Base-by-base conservation (phyloP, 306 rosid genomes). In the Lagenaria siceraria region DNA sequence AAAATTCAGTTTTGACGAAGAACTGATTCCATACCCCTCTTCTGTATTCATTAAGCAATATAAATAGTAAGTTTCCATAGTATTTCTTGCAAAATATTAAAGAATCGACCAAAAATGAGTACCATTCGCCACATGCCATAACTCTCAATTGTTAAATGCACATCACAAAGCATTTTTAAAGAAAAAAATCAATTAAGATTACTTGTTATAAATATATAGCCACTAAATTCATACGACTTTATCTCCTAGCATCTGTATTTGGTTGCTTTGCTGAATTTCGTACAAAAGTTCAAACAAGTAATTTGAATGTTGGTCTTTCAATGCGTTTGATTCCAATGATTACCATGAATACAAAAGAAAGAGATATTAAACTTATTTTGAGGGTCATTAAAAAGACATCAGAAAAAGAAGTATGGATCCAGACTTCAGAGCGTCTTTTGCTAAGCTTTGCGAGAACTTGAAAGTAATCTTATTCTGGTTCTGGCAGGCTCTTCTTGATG, bases 401-500 rank as follows among this genome's bases (percentile, higher is more conserved):
- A 6, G 9, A 40, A 66, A 66, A 40, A 1, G 38, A 42, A 43
- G 51, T 8, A 35, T n/a, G 22, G 51, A n/a, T 54, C 12, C 25
- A 18, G 7, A 9, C 52, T 42, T 11, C 10, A n/a, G 33, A 22
- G 74, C 52, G 40, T 42, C 53, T 68, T 21, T 68, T 68, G 35
- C 74, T 66, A 40, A 66, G 73, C 53, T 66, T 9, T 66, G 19
- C 7, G 10, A 40, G 35, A 42, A 40, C n/a, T 68, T 68, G 53
- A 42, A 38, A 40, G 11, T 42, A 68, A 38, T 21, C 52, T 18
- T 70, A 24, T 70, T 36, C 33, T 64, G 53, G 29, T 69, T 10
- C 29, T 19, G 11, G 29, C 87, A 93, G 96, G 98, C 96, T 40
- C 93, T 93, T 78, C 78, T 91, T 81, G 97, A 93, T 79, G 89